Evolutionary conservation across 1,139 yeast genomes (phyloP).

Genomic region (Suhomyces choctaworum): DNA sequence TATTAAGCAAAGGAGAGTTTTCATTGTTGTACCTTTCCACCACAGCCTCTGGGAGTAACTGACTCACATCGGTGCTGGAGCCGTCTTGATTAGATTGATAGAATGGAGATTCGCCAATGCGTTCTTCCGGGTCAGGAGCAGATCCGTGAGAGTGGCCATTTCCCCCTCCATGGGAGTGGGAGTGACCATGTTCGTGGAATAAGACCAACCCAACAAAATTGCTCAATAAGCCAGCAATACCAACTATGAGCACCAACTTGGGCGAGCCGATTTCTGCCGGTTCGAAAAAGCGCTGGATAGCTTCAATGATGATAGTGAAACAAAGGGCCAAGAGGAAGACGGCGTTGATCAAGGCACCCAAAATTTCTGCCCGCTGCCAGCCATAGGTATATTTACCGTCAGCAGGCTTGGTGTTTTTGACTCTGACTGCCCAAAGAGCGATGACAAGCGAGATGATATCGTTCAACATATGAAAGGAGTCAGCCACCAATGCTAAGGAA

Average conservation of each 20-base stretch:
- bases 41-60: conserved; percentile 43
- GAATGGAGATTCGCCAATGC: conserved; percentile 14
- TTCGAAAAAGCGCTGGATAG: conserved; percentile 81
- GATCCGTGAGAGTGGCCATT: conserved; percentile 7
- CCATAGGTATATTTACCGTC: conserved; percentile 92
- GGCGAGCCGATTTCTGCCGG: conserved; percentile 84
- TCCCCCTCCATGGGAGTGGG: conserved; percentile 19
- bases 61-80: conserved; percentile 30
- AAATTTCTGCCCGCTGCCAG: conserved; percentile 94
- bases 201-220: conserved; percentile 80
- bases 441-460: conserved; percentile 87
- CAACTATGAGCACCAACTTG: conserved; percentile 75
- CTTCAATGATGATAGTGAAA: conserved; percentile 88
- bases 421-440: conserved; percentile 95
- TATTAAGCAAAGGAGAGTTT: conserved; percentile 5
- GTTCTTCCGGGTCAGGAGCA: conserved; percentile 27
- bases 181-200: conserved; percentile 90
- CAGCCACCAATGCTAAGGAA: conserved; percentile 90
- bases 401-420: conserved; percentile 78
- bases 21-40: conserved; percentile 29
- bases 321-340: conserved; percentile 91
- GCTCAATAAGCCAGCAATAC: conserved; percentile 77
- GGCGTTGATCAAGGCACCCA: conserved; percentile 92
- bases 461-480: conserved; percentile 95
- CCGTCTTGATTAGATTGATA: conserved; percentile 17